Base-by-base conservation (phyloP, 257 asterid genomes). In the Forsythia suspensa region DNA sequence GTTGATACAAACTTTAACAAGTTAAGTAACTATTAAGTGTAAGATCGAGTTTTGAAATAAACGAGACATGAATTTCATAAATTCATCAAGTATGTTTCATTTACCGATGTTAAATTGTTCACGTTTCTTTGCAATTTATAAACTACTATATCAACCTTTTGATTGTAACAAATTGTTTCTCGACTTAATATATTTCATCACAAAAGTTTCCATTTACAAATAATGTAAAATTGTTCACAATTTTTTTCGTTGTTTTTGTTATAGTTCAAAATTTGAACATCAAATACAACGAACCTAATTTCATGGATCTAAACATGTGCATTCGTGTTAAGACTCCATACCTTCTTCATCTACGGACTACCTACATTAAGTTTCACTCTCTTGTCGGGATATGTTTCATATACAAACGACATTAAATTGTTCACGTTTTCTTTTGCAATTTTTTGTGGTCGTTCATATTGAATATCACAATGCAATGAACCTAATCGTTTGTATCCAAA, bases 391-490 rank as follows among this genome's bases (percentile, higher is more conserved):
- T 9, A 61, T 61, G 36, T 20, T 21, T 8, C 15, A 21, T 13
- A 21, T 57, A n/a, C 34, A 57, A 8, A 63, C 2, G 10, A 61
- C 16, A 21, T 61, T 21, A 61, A 20, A 57, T n/a, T 8, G 13
- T 51, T 51, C 16, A 15, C 36, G 3, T 61, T 4, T 24, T 61
- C 16, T 24, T 61, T 80, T 82, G 78, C 87, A 84, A 2, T 68
- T 86, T 80, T 78, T 81, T 74, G 52, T 76, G 79, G 44, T 76
- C 85, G 34, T 74, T 76, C 77, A 82, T 80, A 51, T 84, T 84
- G 34, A 21, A 29, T 8, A 63, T 61, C 39, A 76, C 43, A 65
- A 79, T 9, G 36, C 72, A 73, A 88, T 86, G 81, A 81, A 87
- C 39, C 18, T 63, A 24, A 24, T 8, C 13, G 7, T 10, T 10